These are phyloP conservation scores for Aspergillus olivimuriae DNA, from an alignment of 495 filamentous ascomycete species.

Conservation along the genomic window DNA sequence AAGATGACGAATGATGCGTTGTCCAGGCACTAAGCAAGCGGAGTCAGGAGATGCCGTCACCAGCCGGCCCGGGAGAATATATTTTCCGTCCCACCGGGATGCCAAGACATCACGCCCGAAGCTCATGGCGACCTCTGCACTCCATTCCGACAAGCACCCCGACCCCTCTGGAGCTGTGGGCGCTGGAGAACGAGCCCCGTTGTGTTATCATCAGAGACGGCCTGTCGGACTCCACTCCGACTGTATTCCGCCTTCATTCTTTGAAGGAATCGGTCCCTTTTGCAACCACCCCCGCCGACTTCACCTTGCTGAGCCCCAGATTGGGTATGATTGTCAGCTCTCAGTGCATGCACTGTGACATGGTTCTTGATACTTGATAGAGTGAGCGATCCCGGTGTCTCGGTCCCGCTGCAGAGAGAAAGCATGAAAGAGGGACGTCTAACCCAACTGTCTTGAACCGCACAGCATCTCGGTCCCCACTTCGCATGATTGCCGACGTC, in stretches of 20 bases:
- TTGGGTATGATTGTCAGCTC: slow-evolving; percentile 10
- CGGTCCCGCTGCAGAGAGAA: slow-evolving; percentile 3
- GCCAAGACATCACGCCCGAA: slow-evolving; percentile 24
- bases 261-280: too few species aligned
- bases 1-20: too few species aligned
- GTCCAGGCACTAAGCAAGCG: too few species aligned
- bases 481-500: too few species aligned
- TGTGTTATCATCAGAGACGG: too few species aligned
- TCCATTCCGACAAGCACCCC: not conserved
- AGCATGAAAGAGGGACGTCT: too few species aligned
- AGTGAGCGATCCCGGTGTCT: not conserved
- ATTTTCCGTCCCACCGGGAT: slow-evolving; percentile 17
- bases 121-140: slow-evolving; percentile 13
- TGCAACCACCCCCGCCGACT: too few species aligned
- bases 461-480: too few species aligned
- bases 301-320: slow-evolving; percentile 8
- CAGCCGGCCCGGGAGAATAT: slow-evolving; percentile 5
- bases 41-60: too few species aligned
- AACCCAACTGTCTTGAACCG: too few species aligned
- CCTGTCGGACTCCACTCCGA: too few species aligned
- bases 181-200: not conserved
- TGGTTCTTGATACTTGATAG: slow-evolving; percentile 15
- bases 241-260: too few species aligned
- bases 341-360: slow-evolving; percentile 11
- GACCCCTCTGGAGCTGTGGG: slow-evolving; percentile 3